These are phyloP conservation scores for Alternaria metachromatica DNA, from an alignment of 2,329 filamentous ascomycete genomes.

Conservation along the genomic window DNA sequence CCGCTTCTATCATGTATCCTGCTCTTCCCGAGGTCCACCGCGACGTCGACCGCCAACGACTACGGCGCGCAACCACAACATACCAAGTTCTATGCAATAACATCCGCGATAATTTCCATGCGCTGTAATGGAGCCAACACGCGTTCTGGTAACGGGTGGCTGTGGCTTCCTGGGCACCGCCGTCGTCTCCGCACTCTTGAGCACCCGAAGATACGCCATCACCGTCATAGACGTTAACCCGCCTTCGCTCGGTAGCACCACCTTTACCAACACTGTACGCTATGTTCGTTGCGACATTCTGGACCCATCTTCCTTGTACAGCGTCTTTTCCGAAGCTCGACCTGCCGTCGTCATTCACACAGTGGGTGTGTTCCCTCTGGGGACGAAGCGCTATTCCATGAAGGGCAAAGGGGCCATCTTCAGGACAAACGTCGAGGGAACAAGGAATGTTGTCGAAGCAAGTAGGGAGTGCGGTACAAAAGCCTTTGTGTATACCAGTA, in stretches of 20 bases:
- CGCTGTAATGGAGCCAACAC: constrained; percentile 32
- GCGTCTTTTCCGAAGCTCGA: constrained; percentile 65
- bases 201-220: constrained; percentile 47
- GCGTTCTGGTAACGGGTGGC: constrained; percentile 56
- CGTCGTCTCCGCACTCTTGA: constrained; percentile 50
- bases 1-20: background rate
- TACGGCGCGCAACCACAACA: background rate
- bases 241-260: constrained; percentile 37
- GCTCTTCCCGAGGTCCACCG: background rate
- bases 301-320: constrained; percentile 39
- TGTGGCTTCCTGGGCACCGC: constrained; percentile 55
- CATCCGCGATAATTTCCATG: background rate
- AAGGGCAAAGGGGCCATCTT: constrained; percentile 63
- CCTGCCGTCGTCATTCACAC: constrained; percentile 92
- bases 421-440: constrained; percentile 89
- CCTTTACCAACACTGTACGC: constrained; percentile 31
- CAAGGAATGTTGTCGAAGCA: constrained; percentile 76
- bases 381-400: constrained; percentile 49
- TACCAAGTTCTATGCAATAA: background rate
- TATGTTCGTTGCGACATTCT: constrained; percentile 53
- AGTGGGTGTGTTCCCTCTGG: constrained; percentile 61
- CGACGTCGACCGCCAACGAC: background rate
- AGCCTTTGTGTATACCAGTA: constrained; percentile 89
- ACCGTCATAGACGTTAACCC: constrained; percentile 51
- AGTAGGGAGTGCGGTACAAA: constrained; percentile 73